Evolutionary conservation across 1,284 basidiomycete species (phyloP).

Genomic region (Xerocomus alliaceus): DNA sequence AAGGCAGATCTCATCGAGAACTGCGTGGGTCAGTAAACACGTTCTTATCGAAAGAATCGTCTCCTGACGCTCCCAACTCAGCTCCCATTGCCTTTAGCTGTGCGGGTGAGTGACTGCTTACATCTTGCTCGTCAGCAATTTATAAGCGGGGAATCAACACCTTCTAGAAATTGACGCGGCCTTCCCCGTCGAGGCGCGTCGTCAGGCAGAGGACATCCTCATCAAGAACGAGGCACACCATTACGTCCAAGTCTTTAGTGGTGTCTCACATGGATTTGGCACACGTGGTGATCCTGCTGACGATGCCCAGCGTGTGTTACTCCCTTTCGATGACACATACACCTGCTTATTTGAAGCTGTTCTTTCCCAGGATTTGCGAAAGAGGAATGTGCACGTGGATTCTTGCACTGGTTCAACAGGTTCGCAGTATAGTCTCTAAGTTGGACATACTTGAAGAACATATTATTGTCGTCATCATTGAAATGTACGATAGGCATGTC

Average conservation of each 20-base stretch:
- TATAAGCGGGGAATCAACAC: constrained; percentile 37
- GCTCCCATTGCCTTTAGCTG: constrained; percentile 61
- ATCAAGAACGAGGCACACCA: constrained; percentile 36
- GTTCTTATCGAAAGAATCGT: background rate
- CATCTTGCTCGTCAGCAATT: constrained; percentile 40
- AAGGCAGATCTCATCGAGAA: constrained; percentile 55
- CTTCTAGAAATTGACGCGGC: constrained; percentile 42
- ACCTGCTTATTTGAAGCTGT: background rate
- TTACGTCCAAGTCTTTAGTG: constrained; percentile 44
- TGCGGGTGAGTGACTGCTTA: constrained; percentile 47
- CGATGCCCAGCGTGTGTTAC: constrained; percentile 38
- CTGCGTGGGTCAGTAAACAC: constrained; percentile 49
- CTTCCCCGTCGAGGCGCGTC: constrained; percentile 37
- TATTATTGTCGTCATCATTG: background rate
- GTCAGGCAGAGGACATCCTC: constrained; percentile 42
- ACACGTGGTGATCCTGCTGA: constrained; percentile 34
- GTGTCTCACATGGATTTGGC: constrained; percentile 41
- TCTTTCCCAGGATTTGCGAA: constrained; percentile 59
- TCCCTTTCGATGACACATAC: constrained; percentile 37
- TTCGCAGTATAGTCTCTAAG: constrained; percentile 38
- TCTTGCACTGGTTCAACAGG: constrained; percentile 57
- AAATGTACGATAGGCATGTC: constrained; percentile 16
- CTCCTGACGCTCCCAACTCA: constrained; percentile 28
- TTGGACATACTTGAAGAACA: background rate
- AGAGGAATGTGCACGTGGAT: constrained; percentile 59